These are phyloP conservation scores for Neoboletus magnificus DNA, from an alignment of 768 basidiomycete genomes.

Conservation along the genomic window DNA sequence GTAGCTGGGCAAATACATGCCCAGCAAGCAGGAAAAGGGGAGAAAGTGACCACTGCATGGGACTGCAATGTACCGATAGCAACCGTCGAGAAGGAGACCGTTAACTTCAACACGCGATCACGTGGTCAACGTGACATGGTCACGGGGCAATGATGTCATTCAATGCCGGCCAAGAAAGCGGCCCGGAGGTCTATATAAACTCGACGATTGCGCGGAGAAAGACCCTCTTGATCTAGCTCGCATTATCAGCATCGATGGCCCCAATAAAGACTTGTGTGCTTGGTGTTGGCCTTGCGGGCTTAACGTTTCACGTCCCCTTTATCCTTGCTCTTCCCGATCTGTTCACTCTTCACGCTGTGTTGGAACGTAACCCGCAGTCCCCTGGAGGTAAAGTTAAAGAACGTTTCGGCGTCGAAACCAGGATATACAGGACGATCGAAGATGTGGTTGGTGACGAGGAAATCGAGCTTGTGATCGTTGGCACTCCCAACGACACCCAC, in stretches of 20 bases:
- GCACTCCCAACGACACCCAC: conserved; percentile 74
- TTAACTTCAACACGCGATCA: conserved; percentile 23
- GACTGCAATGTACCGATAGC: neutral
- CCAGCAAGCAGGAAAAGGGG: conserved; percentile 18
- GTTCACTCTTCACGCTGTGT: conserved; percentile 70
- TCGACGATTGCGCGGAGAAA: neutral
- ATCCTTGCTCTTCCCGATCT: conserved; percentile 66
- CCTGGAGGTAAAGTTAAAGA: conserved; percentile 63
- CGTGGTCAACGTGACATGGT: conserved; percentile 11
- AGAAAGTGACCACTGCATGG: conserved; percentile 22
- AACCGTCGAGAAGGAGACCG: too few species aligned
- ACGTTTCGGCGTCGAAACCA: conserved; percentile 55
- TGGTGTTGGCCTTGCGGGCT: conserved; percentile 71
- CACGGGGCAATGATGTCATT: conserved; percentile 20
- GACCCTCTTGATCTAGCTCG: neutral
- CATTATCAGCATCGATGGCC: conserved; percentile 11
- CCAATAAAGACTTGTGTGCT: conserved; percentile 71
- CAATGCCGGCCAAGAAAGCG: neutral
- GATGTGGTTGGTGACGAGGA: conserved; percentile 58
- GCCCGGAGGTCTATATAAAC: conserved; percentile 3
- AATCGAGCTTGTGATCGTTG: conserved; percentile 66
- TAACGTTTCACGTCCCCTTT: conserved; percentile 81
- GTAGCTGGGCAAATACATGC: conserved; percentile 49
- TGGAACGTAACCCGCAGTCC: conserved; percentile 64
- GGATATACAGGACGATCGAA: conserved; percentile 59